Base-by-base conservation (phyloP, 2,329 filamentous ascomycete genomes). In the Aspergillus pseudotamarii region DNA sequence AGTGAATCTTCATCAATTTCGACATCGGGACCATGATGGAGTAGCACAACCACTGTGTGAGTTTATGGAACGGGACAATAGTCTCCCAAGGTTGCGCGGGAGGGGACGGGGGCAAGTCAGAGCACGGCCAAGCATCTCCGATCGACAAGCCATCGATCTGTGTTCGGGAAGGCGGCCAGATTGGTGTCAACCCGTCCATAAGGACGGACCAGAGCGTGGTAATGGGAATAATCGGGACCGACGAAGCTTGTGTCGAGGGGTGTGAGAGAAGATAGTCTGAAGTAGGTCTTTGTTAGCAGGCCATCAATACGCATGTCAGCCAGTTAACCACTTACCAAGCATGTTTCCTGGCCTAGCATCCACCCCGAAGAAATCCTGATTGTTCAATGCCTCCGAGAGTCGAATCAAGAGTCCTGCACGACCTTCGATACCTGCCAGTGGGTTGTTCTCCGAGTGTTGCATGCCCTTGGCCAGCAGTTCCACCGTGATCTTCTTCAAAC, bases 11-110 rank as follows among this genome's bases (percentile, higher is more conserved):
- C 71, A 96, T 88, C 26, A 96, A 79, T 68, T 88, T 91, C 61
- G 89, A 87, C 90, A 97, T 96, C 0, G 93, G 93, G 28, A 93
- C 90, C 91, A 96, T 96, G 61, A 97, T 86, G 2, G 93, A 96
- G 79, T 97, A 97, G 57, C 91, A 92, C 61, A 97, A 89, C 94
- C 94, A 97, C 78, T 97, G 93, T 0, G 93, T 96, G 41, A 96
- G 85, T 80, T 96, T 97, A 82, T 97, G 94, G 81, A 97, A 96
- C 0, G 93, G 93, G 12, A 94, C 87, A 71, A 96, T 94, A 69
- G 85, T 89, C 75, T 94, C 91, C 90, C 91, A 93, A 0, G 88
- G 84, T 68, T 88, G 83, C 8, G 86, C 86, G 68, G 89, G 84
- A 76, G 90, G 88, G 1, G 81, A 80, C 53, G 84, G 82, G 0